Conservation (phyloP, 352 stramenopile genomes). For the Bremia lactucae region DNA sequence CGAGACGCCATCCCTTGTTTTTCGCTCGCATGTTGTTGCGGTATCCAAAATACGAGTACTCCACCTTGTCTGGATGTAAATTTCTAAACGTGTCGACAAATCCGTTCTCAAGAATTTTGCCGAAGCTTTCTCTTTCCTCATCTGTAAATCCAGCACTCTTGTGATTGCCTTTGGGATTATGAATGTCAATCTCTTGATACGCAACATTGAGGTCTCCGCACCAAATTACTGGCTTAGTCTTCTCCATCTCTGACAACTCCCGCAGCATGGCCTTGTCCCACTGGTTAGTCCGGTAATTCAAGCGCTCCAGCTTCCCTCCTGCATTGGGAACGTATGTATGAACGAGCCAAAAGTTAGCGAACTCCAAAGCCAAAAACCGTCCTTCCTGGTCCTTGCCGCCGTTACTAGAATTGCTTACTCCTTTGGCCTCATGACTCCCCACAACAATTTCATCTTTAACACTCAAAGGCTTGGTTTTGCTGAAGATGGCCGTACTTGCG, state of each 20-base stretch:
- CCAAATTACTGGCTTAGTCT: constrained; percentile 72
- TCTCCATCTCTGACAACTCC: constrained; percentile 61
- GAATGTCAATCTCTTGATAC: constrained; percentile 83
- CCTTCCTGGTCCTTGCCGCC: constrained; percentile 56
- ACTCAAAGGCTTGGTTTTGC: constrained; percentile 59
- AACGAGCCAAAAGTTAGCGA: constrained; percentile 67
- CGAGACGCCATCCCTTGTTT: constrained; percentile 82
- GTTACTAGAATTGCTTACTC: constrained; percentile 10
- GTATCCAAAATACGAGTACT: constrained; percentile 81
- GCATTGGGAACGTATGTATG: constrained; percentile 80
- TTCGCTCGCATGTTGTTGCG: constrained; percentile 63
- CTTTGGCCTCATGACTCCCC: constrained; percentile 24
- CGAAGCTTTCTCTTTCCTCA: constrained; percentile 68
- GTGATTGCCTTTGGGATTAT: constrained; percentile 74
- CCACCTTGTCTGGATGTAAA: constrained; percentile 45
- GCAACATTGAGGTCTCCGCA: constrained; percentile 81
- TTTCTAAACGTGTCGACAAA: constrained; percentile 72
- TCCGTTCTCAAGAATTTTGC: constrained; percentile 37
- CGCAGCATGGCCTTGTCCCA: constrained; percentile 69
- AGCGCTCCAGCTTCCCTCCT: constrained; percentile 55
- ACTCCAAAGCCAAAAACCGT: constrained; percentile 72
- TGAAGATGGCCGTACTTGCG: constrained; percentile 59
- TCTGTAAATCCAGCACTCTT: constrained; percentile 74
- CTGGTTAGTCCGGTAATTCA: constrained; percentile 59
- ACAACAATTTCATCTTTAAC: constrained; percentile 60